phyloP scores from a whole-genome alignment of 164 flowering plant genomes.

The Vitis cinerea region DNA sequence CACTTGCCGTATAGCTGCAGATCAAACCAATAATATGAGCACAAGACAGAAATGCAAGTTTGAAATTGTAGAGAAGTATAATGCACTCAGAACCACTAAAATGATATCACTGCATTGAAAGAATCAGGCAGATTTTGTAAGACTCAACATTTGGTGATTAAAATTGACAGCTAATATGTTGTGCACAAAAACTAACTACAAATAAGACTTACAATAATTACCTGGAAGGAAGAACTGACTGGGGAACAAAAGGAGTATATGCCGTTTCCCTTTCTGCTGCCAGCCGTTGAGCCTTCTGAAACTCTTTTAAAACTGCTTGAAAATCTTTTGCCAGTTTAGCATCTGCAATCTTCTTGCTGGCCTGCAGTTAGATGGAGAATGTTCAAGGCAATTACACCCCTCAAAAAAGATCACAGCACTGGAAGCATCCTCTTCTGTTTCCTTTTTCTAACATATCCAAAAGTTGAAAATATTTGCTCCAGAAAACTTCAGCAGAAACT shows the following conservation, averaged over 20 bases:
- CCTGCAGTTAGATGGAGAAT: slow-evolving; percentile 29
- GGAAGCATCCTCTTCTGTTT: too few relatives aligned
- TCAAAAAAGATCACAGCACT: background rate
- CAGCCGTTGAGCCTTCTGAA: slow-evolving; percentile 74
- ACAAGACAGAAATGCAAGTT: background rate
- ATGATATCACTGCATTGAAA: background rate
- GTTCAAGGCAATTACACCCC: background rate
- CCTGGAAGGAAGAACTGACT: slow-evolving; percentile 57
- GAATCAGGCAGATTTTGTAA: background rate
- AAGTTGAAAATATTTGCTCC: background rate
- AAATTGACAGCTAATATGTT: too few relatives aligned
- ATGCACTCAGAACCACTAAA: background rate
- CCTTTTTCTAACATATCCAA: background rate
- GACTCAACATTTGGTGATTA: background rate
- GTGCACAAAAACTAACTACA: background rate
- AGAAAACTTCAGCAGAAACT: background rate
- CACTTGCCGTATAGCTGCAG: slow-evolving; percentile 61
- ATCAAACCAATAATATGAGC: background rate
- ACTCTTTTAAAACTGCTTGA: slow-evolving; percentile 66
- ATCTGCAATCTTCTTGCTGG: slow-evolving; percentile 67
- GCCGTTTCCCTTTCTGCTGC: slow-evolving; percentile 76
- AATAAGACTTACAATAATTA: slow-evolving; percentile 8
- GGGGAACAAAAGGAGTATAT: slow-evolving; percentile 57
- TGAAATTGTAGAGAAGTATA: background rate
- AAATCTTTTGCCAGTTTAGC: slow-evolving; percentile 83